These are phyloP conservation scores for Warburgia ugandensis DNA, from an alignment of 164 flowering plant species.

Conservation along the genomic window DNA sequence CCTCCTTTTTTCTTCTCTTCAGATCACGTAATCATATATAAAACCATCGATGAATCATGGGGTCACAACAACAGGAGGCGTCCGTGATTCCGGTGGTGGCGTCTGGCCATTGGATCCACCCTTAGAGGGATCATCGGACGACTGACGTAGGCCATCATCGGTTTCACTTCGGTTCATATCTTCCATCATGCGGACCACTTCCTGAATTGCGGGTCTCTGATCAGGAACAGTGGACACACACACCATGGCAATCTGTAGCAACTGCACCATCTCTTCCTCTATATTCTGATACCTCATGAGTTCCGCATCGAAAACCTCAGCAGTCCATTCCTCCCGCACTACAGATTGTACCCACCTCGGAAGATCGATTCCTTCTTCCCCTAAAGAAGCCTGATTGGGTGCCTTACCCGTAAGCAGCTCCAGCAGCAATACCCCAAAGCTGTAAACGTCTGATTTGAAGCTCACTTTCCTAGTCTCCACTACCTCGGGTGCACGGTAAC, in stretches of 20 bases:
- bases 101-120: constrained; percentile 69
- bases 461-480: constrained; percentile 75
- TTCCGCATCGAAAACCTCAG: constrained; percentile 94
- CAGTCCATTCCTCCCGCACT: constrained; percentile 97
- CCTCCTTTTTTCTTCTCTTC: no score
- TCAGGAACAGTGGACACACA: constrained; percentile 85
- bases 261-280: constrained; percentile 97
- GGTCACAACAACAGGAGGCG: no score
- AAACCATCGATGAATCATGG: no score
- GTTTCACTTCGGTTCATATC: constrained; percentile 63
- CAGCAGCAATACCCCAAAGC: constrained; percentile 75
- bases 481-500: constrained; percentile 94
- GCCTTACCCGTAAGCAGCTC: constrained; percentile 91
- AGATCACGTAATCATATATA: no score
- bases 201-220: constrained; percentile 67
- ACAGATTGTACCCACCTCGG: constrained; percentile 99
- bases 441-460: constrained; percentile 86
- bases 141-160: constrained; percentile 64
- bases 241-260: constrained; percentile 87
- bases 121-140: constrained; percentile 79
- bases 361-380: constrained; percentile 90
- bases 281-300: constrained; percentile 72
- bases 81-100: no score
- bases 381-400: constrained; percentile 84
- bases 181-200: constrained; percentile 79